Conservation (phyloP, 2,329 filamentous ascomycete genomes). For the Exophiala dermatitidis region DNA sequence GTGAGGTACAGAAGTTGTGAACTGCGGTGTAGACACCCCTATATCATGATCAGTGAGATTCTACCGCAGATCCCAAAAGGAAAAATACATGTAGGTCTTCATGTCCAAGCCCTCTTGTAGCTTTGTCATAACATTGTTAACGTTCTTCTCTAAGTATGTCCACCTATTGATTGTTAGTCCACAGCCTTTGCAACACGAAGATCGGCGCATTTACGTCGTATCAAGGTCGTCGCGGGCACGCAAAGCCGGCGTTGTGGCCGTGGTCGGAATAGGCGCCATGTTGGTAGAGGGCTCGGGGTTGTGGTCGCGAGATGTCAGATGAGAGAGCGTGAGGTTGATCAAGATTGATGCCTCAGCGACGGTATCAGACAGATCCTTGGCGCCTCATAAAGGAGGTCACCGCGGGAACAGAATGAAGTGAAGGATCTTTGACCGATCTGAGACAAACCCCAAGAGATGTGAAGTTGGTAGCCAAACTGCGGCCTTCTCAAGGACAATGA, state of each 20-base stretch:
- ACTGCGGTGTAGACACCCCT: conserved; percentile 57
- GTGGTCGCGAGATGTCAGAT: background rate
- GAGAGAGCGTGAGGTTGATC: background rate
- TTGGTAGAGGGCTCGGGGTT: background rate
- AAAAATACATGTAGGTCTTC: conserved; percentile 57
- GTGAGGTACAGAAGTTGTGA: conserved; percentile 98
- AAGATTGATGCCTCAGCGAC: background rate
- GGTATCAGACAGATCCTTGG: too few species aligned
- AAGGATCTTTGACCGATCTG: background rate
- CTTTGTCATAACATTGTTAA: conserved; percentile 88
- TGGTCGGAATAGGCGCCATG: conserved; percentile 21
- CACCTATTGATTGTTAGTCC: conserved; percentile 51
- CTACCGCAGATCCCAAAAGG: conserved; percentile 6
- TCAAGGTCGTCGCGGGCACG: conserved; percentile 46
- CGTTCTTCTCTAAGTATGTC: conserved; percentile 79
- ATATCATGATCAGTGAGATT: conserved; percentile 42
- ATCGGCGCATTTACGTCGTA: conserved; percentile 47
- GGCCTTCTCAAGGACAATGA: background rate
- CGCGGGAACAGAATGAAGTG: too few species aligned
- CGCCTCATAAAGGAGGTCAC: too few species aligned
- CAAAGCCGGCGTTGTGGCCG: conserved; percentile 20
- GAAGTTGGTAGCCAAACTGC: background rate
- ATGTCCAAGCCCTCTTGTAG: conserved; percentile 90
- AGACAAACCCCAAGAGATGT: background rate
- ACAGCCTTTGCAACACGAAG: background rate